Evolutionary conservation across 2,329 filamentous ascomycete species (phyloP).

Genomic region (Exserohilum rostratum): DNA sequence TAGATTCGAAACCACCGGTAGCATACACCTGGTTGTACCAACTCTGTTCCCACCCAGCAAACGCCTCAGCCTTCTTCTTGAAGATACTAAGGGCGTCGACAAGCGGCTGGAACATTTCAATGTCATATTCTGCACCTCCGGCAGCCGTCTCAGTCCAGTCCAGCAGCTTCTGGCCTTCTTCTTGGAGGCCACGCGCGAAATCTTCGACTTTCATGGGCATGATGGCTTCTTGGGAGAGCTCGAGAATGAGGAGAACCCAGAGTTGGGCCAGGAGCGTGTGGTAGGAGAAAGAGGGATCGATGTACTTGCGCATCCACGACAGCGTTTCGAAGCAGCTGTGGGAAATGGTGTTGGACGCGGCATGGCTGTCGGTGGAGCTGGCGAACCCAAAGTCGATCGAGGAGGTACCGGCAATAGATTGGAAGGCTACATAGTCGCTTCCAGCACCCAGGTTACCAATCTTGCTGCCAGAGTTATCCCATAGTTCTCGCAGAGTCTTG

Average conservation of each 20-base stretch:
- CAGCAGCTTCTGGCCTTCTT: conserved; percentile 70
- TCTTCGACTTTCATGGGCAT: conserved; percentile 79
- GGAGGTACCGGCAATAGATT: conserved; percentile 86
- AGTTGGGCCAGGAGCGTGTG: conserved; percentile 81
- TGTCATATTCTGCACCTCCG: conserved; percentile 34
- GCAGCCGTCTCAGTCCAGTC: conserved; percentile 66
- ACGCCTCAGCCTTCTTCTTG: conserved; percentile 64
- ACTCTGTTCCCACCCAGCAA: conserved; percentile 75
- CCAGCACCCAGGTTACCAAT: conserved; percentile 74
- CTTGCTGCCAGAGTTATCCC: conserved; percentile 66
- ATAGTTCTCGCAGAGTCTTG: conserved; percentile 73
- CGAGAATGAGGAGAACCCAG: conserved; percentile 80
- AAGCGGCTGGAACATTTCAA: conserved; percentile 64
- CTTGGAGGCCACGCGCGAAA: conserved; percentile 70
- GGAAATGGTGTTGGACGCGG: conserved; percentile 65
- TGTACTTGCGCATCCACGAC: conserved; percentile 79
- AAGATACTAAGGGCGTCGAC: conserved; percentile 68
- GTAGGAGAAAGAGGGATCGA: conserved; percentile 83
- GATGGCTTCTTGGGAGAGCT: conserved; percentile 80
- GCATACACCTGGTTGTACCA: conserved; percentile 78
- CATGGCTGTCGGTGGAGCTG: conserved; percentile 49
- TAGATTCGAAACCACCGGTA: conserved; percentile 76
- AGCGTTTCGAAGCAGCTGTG: conserved; percentile 90
- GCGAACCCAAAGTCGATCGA: conserved; percentile 84
- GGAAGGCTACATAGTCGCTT: conserved; percentile 88